Conservation (phyloP, 805 yeast species). For the Spathaspora arborariae region DNA sequence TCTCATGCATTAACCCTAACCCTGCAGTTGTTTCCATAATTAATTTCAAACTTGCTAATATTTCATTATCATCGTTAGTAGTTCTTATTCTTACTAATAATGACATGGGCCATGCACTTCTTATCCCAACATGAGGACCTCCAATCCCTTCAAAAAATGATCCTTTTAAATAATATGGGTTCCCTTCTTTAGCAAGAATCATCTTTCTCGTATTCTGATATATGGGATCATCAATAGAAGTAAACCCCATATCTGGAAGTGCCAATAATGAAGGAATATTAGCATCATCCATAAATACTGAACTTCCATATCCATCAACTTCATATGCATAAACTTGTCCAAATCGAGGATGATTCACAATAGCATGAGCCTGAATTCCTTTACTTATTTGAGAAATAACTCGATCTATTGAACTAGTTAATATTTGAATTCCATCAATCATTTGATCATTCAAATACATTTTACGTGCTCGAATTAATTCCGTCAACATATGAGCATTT, state of each 20-base stretch:
- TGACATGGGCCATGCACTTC: conserved; percentile 90
- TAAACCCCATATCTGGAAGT: conserved; percentile 74
- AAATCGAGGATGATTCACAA: conserved; percentile 60
- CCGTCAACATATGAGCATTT: conserved; percentile 70
- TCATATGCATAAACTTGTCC: conserved; percentile 86
- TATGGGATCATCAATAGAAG: conserved; percentile 46
- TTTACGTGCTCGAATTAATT: conserved; percentile 40
- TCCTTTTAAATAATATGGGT: conserved; percentile 75
- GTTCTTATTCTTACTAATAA: conserved; percentile 74
- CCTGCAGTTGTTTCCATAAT: conserved; percentile 64
- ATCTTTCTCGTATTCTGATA: conserved; percentile 78
- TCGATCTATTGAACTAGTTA: conserved; percentile 18
- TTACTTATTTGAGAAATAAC: conserved; percentile 41
- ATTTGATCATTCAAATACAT: conserved; percentile 14
- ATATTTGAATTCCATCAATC: background rate
- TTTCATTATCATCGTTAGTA: conserved; percentile 67
- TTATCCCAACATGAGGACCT: conserved; percentile 84
- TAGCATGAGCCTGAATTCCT: conserved; percentile 63
- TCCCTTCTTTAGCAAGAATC: conserved; percentile 65
- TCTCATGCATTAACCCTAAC: conserved; percentile 82
- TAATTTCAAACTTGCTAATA: conserved; percentile 42
- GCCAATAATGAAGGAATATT: conserved; percentile 80
- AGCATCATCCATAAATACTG: conserved; percentile 82
- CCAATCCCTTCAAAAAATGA: conserved; percentile 71
- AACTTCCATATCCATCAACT: conserved; percentile 81